Evolutionary conservation across 805 yeast genomes (phyloP).

Genomic region (Suhomyces vadensis): DNA sequence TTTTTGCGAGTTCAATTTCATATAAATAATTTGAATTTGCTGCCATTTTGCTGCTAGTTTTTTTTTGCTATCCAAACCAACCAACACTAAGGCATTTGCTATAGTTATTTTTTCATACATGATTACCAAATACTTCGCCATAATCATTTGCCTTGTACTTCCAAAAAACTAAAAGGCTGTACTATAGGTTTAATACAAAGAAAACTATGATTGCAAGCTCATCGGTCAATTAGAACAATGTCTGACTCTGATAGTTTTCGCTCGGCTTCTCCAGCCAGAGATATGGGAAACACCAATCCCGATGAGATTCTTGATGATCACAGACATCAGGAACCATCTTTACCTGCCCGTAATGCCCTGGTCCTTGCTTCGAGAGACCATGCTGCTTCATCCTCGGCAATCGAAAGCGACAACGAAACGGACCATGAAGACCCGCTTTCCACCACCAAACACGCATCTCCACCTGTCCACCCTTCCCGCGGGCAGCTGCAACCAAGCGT

Average conservation of each 20-base stretch:
- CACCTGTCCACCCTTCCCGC: not conserved
- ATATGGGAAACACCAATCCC: slow-evolving; percentile 21
- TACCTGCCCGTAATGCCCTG: slow-evolving; percentile 24
- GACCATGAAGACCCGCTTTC: not conserved
- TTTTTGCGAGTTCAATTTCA: too few relatives aligned
- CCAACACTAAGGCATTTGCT: slow-evolving; percentile 1
- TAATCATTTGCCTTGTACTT: slow-evolving; percentile 1
- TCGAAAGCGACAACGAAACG: slow-evolving; percentile 7
- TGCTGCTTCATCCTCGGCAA: slow-evolving; percentile 6
- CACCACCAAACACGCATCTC: not conserved
- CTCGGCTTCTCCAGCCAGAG: slow-evolving; percentile 27
- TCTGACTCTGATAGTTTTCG: slow-evolving; percentile 42
- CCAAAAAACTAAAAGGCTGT: slow-evolving; percentile 4
- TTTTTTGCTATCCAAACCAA: not conserved
- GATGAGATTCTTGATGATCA: slow-evolving; percentile 44
- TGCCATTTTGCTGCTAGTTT: not conserved
- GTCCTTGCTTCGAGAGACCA: slow-evolving; percentile 18
- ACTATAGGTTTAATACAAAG: slow-evolving; percentile 1
- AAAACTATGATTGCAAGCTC: slow-evolving; percentile 10
- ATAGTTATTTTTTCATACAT: slow-evolving; percentile 5
- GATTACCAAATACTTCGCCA: slow-evolving; percentile 7
- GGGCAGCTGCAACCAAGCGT: not conserved
- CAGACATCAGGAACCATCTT: slow-evolving; percentile 36
- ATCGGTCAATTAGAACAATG: slow-evolving; percentile 22
- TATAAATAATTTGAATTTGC: not conserved